phyloP scores from a whole-genome alignment of 164 flowering plant genomes.

The Kalanchoe fedtschenkoi region DNA sequence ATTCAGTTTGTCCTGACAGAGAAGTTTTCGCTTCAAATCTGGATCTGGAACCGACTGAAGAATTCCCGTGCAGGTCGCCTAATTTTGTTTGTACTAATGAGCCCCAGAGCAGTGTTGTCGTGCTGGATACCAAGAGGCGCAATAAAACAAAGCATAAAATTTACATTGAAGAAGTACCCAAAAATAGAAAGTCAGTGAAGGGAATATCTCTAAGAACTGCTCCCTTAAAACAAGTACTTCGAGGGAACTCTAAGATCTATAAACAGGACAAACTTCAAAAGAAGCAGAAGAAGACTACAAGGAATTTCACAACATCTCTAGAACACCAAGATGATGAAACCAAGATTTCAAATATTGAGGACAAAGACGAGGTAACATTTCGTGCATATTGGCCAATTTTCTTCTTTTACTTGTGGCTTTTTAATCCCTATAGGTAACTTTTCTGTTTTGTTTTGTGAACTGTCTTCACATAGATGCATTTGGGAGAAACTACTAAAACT shows the following conservation, averaged over 20 bases:
- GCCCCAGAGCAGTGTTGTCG: conserved; percentile 12
- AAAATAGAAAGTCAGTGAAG: conserved; percentile 36
- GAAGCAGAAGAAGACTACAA: conserved; percentile 22
- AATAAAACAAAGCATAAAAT: conserved; percentile 41
- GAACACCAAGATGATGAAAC: conserved; percentile 22
- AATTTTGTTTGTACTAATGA: conserved; percentile 18
- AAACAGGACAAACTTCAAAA: conserved; percentile 21
- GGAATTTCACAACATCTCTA: conserved; percentile 15
- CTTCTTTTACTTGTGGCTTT: not conserved
- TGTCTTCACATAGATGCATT: not conserved
- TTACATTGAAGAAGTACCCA: conserved; percentile 18
- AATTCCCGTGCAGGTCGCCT: conserved; percentile 23
- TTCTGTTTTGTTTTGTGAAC: not conserved
- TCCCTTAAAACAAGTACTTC: conserved; percentile 21
- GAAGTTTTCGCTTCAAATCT: conserved; percentile 19
- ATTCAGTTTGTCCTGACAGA: conserved; percentile 18
- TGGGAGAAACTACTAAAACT: not conserved
- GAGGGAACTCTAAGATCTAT: conserved; percentile 16
- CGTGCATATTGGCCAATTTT: not conserved
- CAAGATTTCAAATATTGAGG: conserved; percentile 18
- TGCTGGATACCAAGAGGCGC: conserved; percentile 14
- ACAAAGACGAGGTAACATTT: conserved; percentile 43
- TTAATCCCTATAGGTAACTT: not conserved
- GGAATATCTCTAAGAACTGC: conserved; percentile 24
- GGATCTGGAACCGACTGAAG: conserved; percentile 22